Evolutionary conservation across 1,284 basidiomycete genomes (phyloP), one percentile per base, ranked within the genome.

Genomic region (Abortiporus biennis): DNA sequence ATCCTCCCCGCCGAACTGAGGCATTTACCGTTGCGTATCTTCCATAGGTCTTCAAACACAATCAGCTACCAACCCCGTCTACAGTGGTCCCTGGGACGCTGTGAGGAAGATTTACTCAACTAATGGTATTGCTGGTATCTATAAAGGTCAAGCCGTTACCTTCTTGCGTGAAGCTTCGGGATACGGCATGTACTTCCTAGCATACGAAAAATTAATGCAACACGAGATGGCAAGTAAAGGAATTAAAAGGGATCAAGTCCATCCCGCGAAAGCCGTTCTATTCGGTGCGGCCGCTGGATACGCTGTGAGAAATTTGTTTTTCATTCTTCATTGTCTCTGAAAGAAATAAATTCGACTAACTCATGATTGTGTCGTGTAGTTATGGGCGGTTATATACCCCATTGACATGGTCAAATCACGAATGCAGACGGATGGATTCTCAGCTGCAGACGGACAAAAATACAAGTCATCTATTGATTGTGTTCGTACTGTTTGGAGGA

Each of bases 371-470:
- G 31, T 9, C 21, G 12, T 46, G 21, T 48, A 89, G 87, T 67
- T 90, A 20, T 90, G 87, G 87, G 81, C 75, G 19, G 69, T 88
- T 8, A 92, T 92, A 66, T 93, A 93, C 67, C 91, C 91, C 6
- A 83, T 92, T 61, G 93, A 95, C 64, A 91, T 96, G 75, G 81
- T 97, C 62, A 98, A 98, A 62, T 90, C 87, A 21, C 81, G 92
- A 43, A 85, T 97, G 70, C 95, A 98, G 67, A 97, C 93, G 0
- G 95, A 98, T 58, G 85, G 85, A 1, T 88, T 94, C 58, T 74
- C 79, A 33, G 68, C 78, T 4, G 63, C 76, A 16, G 80, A 80
- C 43, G 85, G 83, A 29, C 80, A 86, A 54, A 86, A 86, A 59
- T 98, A 94, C 68, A 74, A 70, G 31, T 87, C 86, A 9, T 79